A percentile compares a stretch with the other conserved stretches of the same genome.
These are phyloP conservation scores for Trichosporon coremiiforme DNA, from an alignment of 1,284 basidiomycete species.

Conservation along the genomic window DNA sequence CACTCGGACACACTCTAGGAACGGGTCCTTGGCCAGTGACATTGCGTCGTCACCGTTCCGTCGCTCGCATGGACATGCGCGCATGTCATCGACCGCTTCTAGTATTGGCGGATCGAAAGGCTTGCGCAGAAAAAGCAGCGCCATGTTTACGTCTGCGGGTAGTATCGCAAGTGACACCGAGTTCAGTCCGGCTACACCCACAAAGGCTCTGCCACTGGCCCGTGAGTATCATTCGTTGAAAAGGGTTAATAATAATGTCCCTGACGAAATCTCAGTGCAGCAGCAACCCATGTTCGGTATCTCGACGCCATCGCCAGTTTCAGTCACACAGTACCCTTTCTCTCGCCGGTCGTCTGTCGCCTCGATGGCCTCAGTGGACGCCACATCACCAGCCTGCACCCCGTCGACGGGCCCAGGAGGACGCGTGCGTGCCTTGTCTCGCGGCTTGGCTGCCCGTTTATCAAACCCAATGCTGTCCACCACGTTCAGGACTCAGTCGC, in stretches of 20 bases:
- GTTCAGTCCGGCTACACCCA: constrained; percentile 47
- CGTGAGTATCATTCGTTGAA: constrained; percentile 28
- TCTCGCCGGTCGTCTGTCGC: constrained; percentile 35
- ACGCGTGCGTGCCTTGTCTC: constrained; percentile 25
- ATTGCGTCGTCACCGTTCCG: constrained; percentile 25
- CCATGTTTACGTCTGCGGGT: constrained; percentile 49
- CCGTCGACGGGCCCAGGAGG: constrained; percentile 17
- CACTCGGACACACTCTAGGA: constrained; percentile 11
- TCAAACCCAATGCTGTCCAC: constrained; percentile 55
- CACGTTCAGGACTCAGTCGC: constrained; percentile 35
- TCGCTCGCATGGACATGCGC: constrained; percentile 22
- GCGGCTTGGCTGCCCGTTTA: constrained; percentile 44
- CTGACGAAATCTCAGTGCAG: constrained; percentile 26
- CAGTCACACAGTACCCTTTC: constrained; percentile 42
- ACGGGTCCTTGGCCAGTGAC: constrained; percentile 26
- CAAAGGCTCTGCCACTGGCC: constrained; percentile 36
- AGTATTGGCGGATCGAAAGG: constrained; percentile 43
- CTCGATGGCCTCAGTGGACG: constrained; percentile 19
- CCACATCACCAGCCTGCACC: constrained; percentile 17
- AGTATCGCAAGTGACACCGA: constrained; percentile 39
- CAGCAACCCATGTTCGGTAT: constrained; percentile 33
- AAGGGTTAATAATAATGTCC: background rate
- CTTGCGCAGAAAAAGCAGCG: constrained; percentile 52
- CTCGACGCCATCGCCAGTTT: constrained; percentile 44
- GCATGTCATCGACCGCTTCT: constrained; percentile 29